Evolutionary conservation across 2,329 filamentous ascomycete genomes (phyloP).

Genomic region (Beauveria sp.): DNA sequence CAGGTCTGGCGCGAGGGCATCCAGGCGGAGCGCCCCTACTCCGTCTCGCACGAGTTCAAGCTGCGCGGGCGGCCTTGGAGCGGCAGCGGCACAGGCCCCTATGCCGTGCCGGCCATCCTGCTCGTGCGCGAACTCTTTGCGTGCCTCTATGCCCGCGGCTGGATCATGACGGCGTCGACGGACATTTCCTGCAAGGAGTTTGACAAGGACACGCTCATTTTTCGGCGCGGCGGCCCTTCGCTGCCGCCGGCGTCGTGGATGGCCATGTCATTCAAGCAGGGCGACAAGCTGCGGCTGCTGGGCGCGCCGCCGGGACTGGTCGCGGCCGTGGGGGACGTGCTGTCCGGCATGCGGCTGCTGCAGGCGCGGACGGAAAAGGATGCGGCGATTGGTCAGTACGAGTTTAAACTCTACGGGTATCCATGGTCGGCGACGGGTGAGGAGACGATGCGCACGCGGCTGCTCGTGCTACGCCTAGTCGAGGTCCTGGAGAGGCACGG

Average conservation of each 20-base stretch:
- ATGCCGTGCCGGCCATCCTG: slow-evolving; percentile 3
- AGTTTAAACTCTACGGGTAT: background rate
- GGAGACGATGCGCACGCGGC: slow-evolving; percentile 2
- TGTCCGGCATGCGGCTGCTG: background rate
- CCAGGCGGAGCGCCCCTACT: slow-evolving; percentile 3
- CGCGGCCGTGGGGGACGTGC: background rate
- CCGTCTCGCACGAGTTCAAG: slow-evolving; percentile 10
- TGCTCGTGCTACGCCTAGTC: slow-evolving; percentile 5
- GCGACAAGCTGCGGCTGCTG: slow-evolving; percentile 9
- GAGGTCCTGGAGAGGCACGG: slow-evolving; percentile 8
- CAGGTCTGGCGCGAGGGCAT: slow-evolving; percentile 1
- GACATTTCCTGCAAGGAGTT: slow-evolving; percentile 6
- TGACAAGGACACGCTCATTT: slow-evolving; percentile 11
- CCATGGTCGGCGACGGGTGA: slow-evolving; percentile 6
- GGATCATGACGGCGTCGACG: slow-evolving; percentile 10
- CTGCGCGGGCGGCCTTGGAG: slow-evolving; percentile 8
- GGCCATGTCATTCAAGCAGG: slow-evolving; percentile 5
- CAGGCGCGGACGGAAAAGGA: background rate
- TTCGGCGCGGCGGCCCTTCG: background rate
- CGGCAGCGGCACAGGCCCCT: background rate
- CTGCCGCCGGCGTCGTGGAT: slow-evolving; percentile 6
- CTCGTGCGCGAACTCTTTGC: slow-evolving; percentile 10
- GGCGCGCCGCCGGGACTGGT: slow-evolving; percentile 4
- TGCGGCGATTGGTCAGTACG: background rate
- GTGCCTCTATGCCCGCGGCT: slow-evolving; percentile 7